Evolutionary conservation across 169 alveolate species (phyloP), one percentile per base, ranked within the genome.

Genomic region (Plasmodium adleri): DNA sequence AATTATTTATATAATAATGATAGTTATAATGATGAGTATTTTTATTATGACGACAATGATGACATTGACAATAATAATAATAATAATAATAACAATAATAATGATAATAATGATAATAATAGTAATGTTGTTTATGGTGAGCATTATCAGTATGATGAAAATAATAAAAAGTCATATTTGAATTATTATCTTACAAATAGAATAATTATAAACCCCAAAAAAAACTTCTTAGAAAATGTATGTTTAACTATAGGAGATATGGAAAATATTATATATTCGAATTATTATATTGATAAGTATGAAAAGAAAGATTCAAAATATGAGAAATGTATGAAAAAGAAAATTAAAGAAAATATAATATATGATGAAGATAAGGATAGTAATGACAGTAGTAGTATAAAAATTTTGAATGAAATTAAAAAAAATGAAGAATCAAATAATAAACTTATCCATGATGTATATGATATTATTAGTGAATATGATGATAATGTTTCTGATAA

Each of bases 341-440:
- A 75, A 62, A 74, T 43, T 43, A 43, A 75, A 9, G 10, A 75
- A 47, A 75, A 63, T 20, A 12, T 75, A 26, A 28, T 75, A 39
- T 47, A 49, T 75, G 54, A 13, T 24, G 74, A 63, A 6, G 13
- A 74, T 32, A 28, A 26, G 58, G 52, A 59, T 64, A 64, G 32
- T 64, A 56, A 54, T 68, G 83, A 80, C 17, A 80, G 58, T 45
- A 80, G 90, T 47, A 80, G 90, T 47, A 80, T 80, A 68, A 66
- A 80, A 80, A 80, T 80, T 22, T 54, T 80, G 20, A 52, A 80
- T 45, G 90, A 80, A 80, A 80, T 80, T 67, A 80, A 80, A 67
- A 43, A 68, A 62, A 80, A 64, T 15, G 83, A 80, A 80, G 83
- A 80, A 80, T 52, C 26, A 13, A 80, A 80, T 22, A 80, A 59